A percentile compares a stretch with the other conserved stretches of the same genome.
These are phyloP conservation scores for Plasmodium blacklocki DNA, from an alignment of 169 alveolate genomes.

Conservation along the genomic window DNA sequence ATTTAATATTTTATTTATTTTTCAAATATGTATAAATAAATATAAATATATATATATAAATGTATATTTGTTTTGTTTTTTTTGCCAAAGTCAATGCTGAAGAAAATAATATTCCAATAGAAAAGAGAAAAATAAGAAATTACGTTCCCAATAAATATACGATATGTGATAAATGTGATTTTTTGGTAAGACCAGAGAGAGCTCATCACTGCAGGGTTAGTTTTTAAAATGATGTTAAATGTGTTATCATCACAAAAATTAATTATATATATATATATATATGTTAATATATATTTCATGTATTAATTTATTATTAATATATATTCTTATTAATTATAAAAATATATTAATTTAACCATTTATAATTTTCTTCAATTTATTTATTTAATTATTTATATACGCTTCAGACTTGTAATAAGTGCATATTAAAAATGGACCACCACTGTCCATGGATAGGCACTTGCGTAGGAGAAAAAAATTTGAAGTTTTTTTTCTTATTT, in stretches of 20 bases:
- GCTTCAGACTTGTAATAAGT: conserved; percentile 27
- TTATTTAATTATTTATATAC: no score
- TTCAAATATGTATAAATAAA: neutral
- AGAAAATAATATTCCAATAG: conserved; percentile 58
- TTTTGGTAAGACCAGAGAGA: conserved; percentile 66
- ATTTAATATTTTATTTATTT: neutral
- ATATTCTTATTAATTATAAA: neutral
- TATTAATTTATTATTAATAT: neutral
- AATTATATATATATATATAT: neutral
- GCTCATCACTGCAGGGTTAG: conserved; percentile 72
- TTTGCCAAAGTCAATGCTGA: conserved; percentile 42
- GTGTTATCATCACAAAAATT: no score
- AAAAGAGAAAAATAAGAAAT: conserved; percentile 45
- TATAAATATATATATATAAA: neutral
- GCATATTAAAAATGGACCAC: conserved; percentile 69
- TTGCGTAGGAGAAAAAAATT: conserved; percentile 63
- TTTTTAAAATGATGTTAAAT: neutral
- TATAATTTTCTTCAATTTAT: no score
- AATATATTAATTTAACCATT: no score
- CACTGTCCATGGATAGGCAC: conserved; percentile 77
- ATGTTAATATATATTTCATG: neutral
- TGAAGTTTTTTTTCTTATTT: conserved; percentile 49
- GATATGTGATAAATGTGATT: conserved; percentile 51
- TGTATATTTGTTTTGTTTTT: neutral
- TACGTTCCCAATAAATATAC: conserved; percentile 64